Evolutionary conservation across 345 rosid species (phyloP), one percentile per base, ranked within the genome.

Genomic region (Lenwebbia sp.): DNA sequence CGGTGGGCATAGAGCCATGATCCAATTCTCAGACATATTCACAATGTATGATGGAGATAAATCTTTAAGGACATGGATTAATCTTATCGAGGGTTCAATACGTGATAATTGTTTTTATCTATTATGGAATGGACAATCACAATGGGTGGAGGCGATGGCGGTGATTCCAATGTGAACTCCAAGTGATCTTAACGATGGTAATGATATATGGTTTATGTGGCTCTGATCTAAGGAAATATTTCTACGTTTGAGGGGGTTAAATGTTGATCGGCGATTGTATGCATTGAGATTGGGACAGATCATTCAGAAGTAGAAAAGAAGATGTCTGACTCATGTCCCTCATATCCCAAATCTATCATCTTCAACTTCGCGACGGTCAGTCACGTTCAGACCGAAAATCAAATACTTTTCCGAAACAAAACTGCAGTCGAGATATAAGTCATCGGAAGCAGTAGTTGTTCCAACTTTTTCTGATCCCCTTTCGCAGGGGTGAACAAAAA

Each of bases 191-290:
- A 1, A 37, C 5, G 1, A 19, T 19, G 0, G 26, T 13, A 19
- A 70, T 37, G 7, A 19, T 70, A 37, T 37, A 1, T 70, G 3
- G 47, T 4, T 37, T 6, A 4, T 37, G 37, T 2, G 26, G 47
- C 26, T 37, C 0, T 19, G 25, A 37, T 70, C 13, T 37, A 19
- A 17, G 76, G 21, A 17, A 65, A 8, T 33, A 33, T 33, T 33
- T 65, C 0, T 33, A 0, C 6, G 0, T 65, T 30, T 6, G 0
- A 65, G 3, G 41, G 3, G 19, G 5, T 60, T 3, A 15, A 33
- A 37, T 70, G 26, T 70, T 19, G 26, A 62, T 0, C 5, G 22
- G 1, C 51, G 54, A 17, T 52, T 14, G 4, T 13, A 14, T 52
- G 15, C 14, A 17, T 30, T 30, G 22, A 62, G 21, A 30, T 15